phyloP scores from a whole-genome alignment of 352 stramenopile species.

The Globisporangium abappressorium region DNA sequence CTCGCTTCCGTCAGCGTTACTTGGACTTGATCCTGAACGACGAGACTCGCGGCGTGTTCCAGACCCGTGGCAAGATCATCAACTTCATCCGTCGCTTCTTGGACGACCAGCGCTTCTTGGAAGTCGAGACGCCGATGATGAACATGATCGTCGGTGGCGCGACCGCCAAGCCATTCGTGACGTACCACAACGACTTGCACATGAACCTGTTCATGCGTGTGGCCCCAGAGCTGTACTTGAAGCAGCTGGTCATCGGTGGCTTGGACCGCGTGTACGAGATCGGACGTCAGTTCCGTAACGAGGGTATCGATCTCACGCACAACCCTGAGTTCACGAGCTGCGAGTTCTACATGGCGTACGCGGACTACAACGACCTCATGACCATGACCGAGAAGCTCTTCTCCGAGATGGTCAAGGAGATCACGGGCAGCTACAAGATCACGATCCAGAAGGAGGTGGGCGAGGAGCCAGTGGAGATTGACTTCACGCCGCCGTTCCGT shows the following conservation, averaged over 20 bases:
- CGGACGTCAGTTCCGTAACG: constrained; percentile 98
- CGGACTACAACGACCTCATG: constrained; percentile 99
- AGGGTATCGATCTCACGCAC: constrained; percentile 97
- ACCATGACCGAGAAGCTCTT: constrained; percentile 94
- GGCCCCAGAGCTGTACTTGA: constrained; percentile 97
- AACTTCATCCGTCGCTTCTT: constrained; percentile 92
- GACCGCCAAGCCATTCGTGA: constrained; percentile 97
- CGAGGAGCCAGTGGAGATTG: constrained; percentile 84
- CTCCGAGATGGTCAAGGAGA: constrained; percentile 87
- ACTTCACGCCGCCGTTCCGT: constrained; percentile 94
- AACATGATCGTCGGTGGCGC: constrained; percentile 94
- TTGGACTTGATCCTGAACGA: constrained; percentile 97
- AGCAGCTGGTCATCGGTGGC: constrained; percentile 97
- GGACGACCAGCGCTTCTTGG: constrained; percentile 94
- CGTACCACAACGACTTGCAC: constrained; percentile 95
- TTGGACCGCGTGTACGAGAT: constrained; percentile 99
- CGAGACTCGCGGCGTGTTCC: constrained; percentile 91
- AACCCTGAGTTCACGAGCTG: constrained; percentile 99
- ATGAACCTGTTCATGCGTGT: constrained; percentile 97
- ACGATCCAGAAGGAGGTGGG: constrained; percentile 86
- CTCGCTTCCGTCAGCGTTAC: constrained; percentile 91
- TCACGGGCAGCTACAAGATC: constrained; percentile 87
- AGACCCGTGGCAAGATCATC: constrained; percentile 92
- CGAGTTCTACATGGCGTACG: constrained; percentile 99
- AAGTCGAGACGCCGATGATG: constrained; percentile 99